phyloP scores from a whole-genome alignment of 768 basidiomycete species.

The Auriscalpium orientale region DNA sequence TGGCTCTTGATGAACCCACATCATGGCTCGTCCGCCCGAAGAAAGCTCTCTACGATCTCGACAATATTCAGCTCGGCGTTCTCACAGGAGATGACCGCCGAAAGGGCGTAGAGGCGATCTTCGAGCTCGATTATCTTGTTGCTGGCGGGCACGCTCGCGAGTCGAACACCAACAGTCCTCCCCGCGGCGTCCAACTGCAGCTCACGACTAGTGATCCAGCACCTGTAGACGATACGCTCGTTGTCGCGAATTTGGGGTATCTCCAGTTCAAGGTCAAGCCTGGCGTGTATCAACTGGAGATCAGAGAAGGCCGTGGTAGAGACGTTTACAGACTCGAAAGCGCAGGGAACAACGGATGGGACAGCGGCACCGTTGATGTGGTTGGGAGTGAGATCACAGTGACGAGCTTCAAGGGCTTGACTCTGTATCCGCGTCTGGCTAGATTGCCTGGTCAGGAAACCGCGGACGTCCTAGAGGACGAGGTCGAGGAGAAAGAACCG shows the following conservation, averaged over 20 bases:
- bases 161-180: constrained; percentile 49
- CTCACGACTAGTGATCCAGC: constrained; percentile 40
- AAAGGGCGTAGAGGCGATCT: constrained; percentile 62
- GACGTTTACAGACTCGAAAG: constrained; percentile 80
- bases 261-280: constrained; percentile 92
- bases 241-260: constrained; percentile 94
- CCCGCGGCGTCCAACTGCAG: constrained; percentile 88
- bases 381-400: constrained; percentile 73
- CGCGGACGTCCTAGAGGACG: constrained; percentile 66
- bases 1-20: constrained; percentile 85
- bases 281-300: constrained; percentile 77
- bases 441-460: constrained; percentile 71
- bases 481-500: constrained; percentile 22
- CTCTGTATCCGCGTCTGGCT: constrained; percentile 73
- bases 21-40: constrained; percentile 93
- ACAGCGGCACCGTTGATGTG: constrained; percentile 61
- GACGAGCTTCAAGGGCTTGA: constrained; percentile 86
- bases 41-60: constrained; percentile 85
- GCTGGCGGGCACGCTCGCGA: constrained; percentile 95
- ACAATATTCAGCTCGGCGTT: constrained; percentile 83
- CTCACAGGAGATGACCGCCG: constrained; percentile 47
- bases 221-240: constrained; percentile 76
- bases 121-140: constrained; percentile 85
- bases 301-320: constrained; percentile 72
- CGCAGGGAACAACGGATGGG: constrained; percentile 85